These are phyloP conservation scores for Schizosaccharomyces osmophilus DNA, from an alignment of 805 yeast genomes.

Conservation along the genomic window DNA sequence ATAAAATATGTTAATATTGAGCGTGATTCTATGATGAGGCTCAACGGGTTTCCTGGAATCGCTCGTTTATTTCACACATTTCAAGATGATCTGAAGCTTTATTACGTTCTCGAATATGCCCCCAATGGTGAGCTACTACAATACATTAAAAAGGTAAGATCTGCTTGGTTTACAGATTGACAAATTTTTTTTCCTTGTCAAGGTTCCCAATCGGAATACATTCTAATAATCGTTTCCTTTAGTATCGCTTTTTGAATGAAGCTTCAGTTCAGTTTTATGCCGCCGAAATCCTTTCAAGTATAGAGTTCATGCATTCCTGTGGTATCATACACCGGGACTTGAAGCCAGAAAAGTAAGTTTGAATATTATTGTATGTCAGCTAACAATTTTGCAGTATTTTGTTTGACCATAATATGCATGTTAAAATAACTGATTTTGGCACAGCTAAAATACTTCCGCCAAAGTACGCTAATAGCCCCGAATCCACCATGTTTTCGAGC, in stretches of 20 bases:
- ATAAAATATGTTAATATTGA: conserved; percentile 91
- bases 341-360: conserved; percentile 57
- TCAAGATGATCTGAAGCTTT: conserved; percentile 70
- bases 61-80: conserved; percentile 81
- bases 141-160: conserved; percentile 31
- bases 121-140: conserved; percentile 82
- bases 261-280: conserved; percentile 54
- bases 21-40: conserved; percentile 61
- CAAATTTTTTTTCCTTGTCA: background rate
- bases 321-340: conserved; percentile 86
- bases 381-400: conserved; percentile 20
- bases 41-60: conserved; percentile 87
- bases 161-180: too few relatives aligned
- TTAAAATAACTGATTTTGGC: conserved; percentile 91
- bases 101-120: conserved; percentile 83
- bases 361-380: background rate
- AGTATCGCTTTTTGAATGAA: conserved; percentile 33
- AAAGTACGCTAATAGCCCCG: conserved; percentile 6
- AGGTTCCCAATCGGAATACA: background rate
- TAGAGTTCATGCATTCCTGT: conserved; percentile 63
- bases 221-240: background rate
- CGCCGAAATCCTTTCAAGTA: conserved; percentile 67
- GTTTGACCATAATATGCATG: conserved; percentile 58
- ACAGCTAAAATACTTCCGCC: conserved; percentile 62
- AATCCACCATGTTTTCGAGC: conserved; percentile 30